phyloP scores from a whole-genome alignment of 371 early-diverging fungal species.

The Saksenaea vasiformis region DNA sequence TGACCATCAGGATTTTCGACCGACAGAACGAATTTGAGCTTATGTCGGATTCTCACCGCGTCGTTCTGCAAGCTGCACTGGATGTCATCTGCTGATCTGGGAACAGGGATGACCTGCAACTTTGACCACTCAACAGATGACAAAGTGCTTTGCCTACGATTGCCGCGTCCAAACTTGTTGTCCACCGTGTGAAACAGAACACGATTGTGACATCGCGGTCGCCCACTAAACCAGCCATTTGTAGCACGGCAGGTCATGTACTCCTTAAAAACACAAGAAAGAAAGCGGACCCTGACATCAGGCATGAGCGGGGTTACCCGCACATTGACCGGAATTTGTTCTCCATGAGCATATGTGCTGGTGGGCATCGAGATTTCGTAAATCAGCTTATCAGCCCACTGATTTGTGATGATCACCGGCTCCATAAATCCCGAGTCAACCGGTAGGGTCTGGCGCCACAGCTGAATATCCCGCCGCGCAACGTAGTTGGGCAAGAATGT shows the following conservation, averaged over 20 bases:
- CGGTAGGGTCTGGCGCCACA: conserved; percentile 31
- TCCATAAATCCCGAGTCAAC: conserved; percentile 32
- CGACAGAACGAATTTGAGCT: conserved; percentile 39
- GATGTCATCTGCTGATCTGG: conserved; percentile 22
- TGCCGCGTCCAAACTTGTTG: conserved; percentile 21
- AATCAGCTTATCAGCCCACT: conserved; percentile 44
- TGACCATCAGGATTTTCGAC: conserved; percentile 40
- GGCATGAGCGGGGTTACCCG: conserved; percentile 34
- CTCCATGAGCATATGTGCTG: conserved; percentile 39
- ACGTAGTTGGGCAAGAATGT: conserved; percentile 33
- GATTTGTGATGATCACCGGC: conserved; percentile 35
- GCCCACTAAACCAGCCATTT: conserved; percentile 31
- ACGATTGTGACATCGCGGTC: conserved; percentile 33
- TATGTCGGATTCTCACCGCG: conserved; percentile 42
- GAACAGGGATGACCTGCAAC: conserved; percentile 24
- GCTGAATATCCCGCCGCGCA: conserved; percentile 15
- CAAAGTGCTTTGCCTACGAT: conserved; percentile 4
- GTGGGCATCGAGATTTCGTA: conserved; percentile 46
- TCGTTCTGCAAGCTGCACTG: conserved; percentile 46
- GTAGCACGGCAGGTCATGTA: conserved; percentile 36
- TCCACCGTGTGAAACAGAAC: conserved; percentile 30
- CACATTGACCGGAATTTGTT: conserved; percentile 37
- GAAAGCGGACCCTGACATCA: conserved; percentile 26
- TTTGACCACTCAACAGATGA: conserved; percentile 33
- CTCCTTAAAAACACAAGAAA: conserved; percentile 43